phyloP scores from a whole-genome alignment of 768 basidiomycete species.

The Leccinum arenicola region DNA sequence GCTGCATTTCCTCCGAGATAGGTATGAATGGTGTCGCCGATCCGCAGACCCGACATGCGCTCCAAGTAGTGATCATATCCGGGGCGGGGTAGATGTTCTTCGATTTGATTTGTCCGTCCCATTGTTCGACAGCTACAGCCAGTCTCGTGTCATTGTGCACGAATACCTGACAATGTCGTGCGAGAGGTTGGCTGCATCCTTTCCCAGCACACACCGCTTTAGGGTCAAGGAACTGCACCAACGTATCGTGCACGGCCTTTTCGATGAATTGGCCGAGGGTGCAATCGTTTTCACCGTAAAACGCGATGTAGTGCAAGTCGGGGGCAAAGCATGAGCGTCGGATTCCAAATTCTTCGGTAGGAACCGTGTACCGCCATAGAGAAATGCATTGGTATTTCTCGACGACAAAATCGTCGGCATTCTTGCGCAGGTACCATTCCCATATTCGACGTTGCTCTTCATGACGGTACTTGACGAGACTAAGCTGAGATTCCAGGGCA shows the following conservation, averaged over 20 bases:
- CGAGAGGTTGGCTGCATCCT: constrained; percentile 76
- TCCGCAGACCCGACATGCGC: constrained; percentile 75
- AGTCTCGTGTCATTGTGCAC: constrained; percentile 85
- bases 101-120: constrained; percentile 74
- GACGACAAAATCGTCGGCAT: constrained; percentile 81
- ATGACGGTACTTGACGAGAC: constrained; percentile 72
- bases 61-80: constrained; percentile 89
- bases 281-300: constrained; percentile 90
- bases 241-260: constrained; percentile 63
- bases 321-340: constrained; percentile 81
- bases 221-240: constrained; percentile 67
- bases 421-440: constrained; percentile 93
- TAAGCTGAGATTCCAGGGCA: constrained; percentile 66
- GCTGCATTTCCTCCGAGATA: constrained; percentile 87
- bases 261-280: constrained; percentile 95
- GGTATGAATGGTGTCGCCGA: constrained; percentile 85
- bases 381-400: constrained; percentile 92
- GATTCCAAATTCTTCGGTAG: constrained; percentile 60
- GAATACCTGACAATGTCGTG: constrained; percentile 86
- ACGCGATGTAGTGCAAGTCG: constrained; percentile 67
- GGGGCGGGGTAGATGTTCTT: constrained; percentile 55
- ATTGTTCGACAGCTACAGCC: constrained; percentile 85
- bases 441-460: constrained; percentile 87
- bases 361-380: constrained; percentile 78
- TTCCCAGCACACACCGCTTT: constrained; percentile 81